A percentile compares a stretch with the other conserved stretches of the same genome.
These are phyloP conservation scores for Leucocoprinus birnbaumii DNA, from an alignment of 768 basidiomycete genomes.

Conservation along the genomic window DNA sequence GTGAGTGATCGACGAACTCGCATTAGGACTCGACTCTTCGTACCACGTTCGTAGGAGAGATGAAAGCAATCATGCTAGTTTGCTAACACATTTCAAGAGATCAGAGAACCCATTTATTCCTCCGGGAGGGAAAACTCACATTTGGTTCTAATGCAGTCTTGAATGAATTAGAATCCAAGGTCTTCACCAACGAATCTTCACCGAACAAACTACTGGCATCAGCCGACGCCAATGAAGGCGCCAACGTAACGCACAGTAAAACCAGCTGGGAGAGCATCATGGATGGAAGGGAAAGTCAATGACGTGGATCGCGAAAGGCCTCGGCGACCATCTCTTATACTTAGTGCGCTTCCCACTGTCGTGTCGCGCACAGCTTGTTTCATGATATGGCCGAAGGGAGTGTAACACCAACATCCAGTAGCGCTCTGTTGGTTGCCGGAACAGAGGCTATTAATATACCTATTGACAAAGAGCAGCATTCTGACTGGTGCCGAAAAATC, in stretches of 20 bases:
- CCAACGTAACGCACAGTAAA: constrained; percentile 18
- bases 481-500: neutral
- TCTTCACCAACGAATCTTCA: constrained; percentile 63
- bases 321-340: neutral
- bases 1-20: neutral
- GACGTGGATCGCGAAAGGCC: neutral
- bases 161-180: constrained; percentile 67
- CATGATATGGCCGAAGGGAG: neutral
- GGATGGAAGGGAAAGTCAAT: neutral
- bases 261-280: constrained; percentile 4
- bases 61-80: constrained; percentile 81
- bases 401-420: neutral
- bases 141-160: constrained; percentile 69
- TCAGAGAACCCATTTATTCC: neutral
- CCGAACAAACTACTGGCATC: constrained; percentile 29
- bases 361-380: constrained; percentile 7
- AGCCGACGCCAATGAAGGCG: constrained; percentile 48
- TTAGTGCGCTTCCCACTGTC: neutral
- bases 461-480: neutral
- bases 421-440: neutral
- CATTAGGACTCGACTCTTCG: constrained; percentile 20
- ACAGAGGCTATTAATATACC: neutral
- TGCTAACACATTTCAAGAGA: constrained; percentile 34
- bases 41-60: constrained; percentile 90
- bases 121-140: constrained; percentile 40